phyloP scores from a whole-genome alignment of 2,329 filamentous ascomycete genomes.

The Apiospora kogelbergensis region DNA sequence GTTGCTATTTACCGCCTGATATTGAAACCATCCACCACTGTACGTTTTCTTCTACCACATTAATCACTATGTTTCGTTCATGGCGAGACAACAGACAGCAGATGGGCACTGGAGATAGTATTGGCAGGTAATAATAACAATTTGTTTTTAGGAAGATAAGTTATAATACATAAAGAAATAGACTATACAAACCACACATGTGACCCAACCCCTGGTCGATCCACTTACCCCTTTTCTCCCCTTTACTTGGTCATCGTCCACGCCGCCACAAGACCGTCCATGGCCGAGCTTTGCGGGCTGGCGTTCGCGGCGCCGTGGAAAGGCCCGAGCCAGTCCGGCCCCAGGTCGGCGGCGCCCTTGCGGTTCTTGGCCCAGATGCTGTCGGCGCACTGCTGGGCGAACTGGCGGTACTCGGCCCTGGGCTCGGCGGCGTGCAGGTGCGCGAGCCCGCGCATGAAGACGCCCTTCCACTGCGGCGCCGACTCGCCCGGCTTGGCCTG shows the following conservation, averaged over 20 bases:
- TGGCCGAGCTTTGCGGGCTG: constrained; percentile 30
- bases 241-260: not conserved
- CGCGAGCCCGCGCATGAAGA: constrained; percentile 64
- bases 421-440: constrained; percentile 51
- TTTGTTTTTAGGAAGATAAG: too few species aligned
- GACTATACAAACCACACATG: too few species aligned
- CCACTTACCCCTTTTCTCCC: not conserved
- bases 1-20: too few species aligned
- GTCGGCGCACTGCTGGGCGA: constrained; percentile 34
- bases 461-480: constrained; percentile 66
- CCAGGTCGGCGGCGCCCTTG: constrained; percentile 28
- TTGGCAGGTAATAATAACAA: too few species aligned
- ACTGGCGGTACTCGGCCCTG: constrained; percentile 41
- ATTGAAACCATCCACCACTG: too few species aligned
- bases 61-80: too few species aligned
- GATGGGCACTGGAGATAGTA: too few species aligned
- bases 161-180: too few species aligned
- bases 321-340: constrained; percentile 30
- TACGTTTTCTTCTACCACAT: too few species aligned
- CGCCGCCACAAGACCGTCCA: constrained; percentile 30
- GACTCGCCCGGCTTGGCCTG: constrained; percentile 31
- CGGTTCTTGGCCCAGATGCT: constrained; percentile 34
- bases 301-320: constrained; percentile 24
- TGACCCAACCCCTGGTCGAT: too few species aligned
- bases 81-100: too few species aligned